A percentile compares a stretch with the other conserved stretches of the same genome.
phyloP scores from a whole-genome alignment of 352 stramenopile species.

The Globisporangium acanthophoron region DNA sequence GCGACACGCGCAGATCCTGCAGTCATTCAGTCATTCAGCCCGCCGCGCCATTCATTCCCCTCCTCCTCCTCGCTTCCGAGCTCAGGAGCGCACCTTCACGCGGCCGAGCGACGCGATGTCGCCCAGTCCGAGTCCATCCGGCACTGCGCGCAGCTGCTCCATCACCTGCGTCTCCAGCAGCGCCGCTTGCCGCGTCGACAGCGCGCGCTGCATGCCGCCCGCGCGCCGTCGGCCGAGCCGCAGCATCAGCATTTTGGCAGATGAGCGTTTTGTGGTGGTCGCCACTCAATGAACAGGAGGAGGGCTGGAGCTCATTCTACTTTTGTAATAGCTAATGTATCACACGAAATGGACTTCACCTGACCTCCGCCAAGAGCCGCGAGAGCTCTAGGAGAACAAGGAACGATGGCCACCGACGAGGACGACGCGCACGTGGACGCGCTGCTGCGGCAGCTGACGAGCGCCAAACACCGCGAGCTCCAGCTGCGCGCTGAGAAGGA shows the following conservation, averaged over 20 bases:
- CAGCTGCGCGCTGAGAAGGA: constrained; percentile 63
- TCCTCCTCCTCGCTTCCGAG: background rate
- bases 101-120: constrained; percentile 72
- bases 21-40: background rate
- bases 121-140: constrained; percentile 64
- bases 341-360: background rate
- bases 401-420: constrained; percentile 12
- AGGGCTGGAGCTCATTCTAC: background rate
- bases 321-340: background rate
- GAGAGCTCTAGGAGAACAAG: background rate
- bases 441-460: constrained; percentile 46
- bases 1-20: constrained; percentile 49
- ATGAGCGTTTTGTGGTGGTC: background rate
- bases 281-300: background rate
- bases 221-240: constrained; percentile 16
- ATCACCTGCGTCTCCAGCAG: constrained; percentile 76
- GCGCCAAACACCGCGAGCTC: constrained; percentile 57
- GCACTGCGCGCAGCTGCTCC: constrained; percentile 58
- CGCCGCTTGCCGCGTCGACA: constrained; percentile 61
- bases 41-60: too few species aligned
- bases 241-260: background rate
- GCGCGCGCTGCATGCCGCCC: constrained; percentile 16
- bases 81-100: constrained; percentile 48
- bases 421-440: constrained; percentile 34
- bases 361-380: background rate